Percentiles rank a stretch among this genome's conserved stretches.
Conservation (phyloP, 2,329 filamentous ascomycete species). For the Colletotrichum chrysophilum region DNA sequence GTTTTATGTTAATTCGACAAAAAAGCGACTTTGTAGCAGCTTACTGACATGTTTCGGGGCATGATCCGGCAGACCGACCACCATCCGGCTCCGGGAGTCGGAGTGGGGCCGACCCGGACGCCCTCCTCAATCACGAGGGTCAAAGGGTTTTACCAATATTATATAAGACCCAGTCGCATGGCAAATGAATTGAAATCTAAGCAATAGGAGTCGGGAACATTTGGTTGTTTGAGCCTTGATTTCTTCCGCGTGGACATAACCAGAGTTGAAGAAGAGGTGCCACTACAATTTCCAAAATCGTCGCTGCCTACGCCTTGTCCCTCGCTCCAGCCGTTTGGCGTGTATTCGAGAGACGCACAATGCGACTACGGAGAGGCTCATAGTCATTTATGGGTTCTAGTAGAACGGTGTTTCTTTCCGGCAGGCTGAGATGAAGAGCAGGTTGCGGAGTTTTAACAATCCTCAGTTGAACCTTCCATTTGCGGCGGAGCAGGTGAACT, state of each 20-base stretch:
- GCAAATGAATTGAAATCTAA: too few relatives aligned
- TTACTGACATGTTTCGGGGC: not conserved
- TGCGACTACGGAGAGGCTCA: rapidly evolving
- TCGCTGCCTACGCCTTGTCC: not conserved
- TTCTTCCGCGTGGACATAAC: not conserved
- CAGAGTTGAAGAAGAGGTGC: not conserved
- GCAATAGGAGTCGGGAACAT: too few relatives aligned
- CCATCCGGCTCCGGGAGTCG: not conserved
- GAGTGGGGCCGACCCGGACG: not conserved
- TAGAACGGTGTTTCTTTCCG: not conserved
- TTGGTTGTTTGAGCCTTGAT: not conserved
- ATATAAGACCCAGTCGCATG: too few relatives aligned
- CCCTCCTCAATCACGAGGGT: not conserved
- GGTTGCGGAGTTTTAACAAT: not conserved
- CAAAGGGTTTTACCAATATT: not conserved
- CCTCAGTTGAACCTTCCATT: not conserved
- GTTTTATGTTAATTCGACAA: rapidly evolving
- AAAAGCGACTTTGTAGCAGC: rapidly evolving
- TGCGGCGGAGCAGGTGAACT: rapidly evolving
- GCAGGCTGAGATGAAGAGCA: not conserved
- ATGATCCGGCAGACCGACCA: not conserved
- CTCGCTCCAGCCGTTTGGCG: rapidly evolving
- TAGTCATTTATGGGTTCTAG: rapidly evolving
- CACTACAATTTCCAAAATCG: not conserved
- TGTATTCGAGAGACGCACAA: not conserved